Evolutionary conservation across 169 alveolate species (phyloP).

Genomic region (Theileria sp.): DNA sequence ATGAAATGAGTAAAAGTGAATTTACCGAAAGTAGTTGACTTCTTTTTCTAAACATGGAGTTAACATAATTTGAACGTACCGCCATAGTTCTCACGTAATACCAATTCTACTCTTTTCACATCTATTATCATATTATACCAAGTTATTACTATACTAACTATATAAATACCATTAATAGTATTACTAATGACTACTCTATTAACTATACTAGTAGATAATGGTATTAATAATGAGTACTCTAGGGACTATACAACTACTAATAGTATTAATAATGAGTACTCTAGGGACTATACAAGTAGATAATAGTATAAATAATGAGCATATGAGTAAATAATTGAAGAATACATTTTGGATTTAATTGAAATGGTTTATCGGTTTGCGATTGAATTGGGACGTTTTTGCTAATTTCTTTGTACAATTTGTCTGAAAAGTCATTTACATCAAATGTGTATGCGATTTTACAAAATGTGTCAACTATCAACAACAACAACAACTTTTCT

Average conservation of each 20-base stretch:
- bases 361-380: not conserved
- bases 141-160: too few species aligned
- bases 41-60: slow-evolving; percentile 33
- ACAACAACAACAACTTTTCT: not conserved
- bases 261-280: too few species aligned
- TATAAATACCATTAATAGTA: too few species aligned
- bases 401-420: not conserved
- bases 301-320: too few species aligned
- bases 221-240: too few species aligned
- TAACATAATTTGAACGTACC: slow-evolving; percentile 27
- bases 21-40: slow-evolving; percentile 48
- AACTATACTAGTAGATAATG: too few species aligned
- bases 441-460: slow-evolving; percentile 3
- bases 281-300: too few species aligned
- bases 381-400: not conserved
- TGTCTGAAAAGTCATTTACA: not conserved
- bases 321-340: not conserved
- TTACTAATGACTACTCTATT: too few species aligned
- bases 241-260: too few species aligned
- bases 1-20: not conserved
- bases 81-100: slow-evolving; percentile 40
- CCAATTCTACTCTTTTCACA: slow-evolving; percentile 46
- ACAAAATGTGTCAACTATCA: not conserved
- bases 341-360: slow-evolving; percentile 16
- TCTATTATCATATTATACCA: not conserved